Percentiles rank a stretch among this genome's conserved stretches.
phyloP scores from a whole-genome alignment of 2,329 filamentous ascomycete genomes.

The Camillea tinctor region DNA sequence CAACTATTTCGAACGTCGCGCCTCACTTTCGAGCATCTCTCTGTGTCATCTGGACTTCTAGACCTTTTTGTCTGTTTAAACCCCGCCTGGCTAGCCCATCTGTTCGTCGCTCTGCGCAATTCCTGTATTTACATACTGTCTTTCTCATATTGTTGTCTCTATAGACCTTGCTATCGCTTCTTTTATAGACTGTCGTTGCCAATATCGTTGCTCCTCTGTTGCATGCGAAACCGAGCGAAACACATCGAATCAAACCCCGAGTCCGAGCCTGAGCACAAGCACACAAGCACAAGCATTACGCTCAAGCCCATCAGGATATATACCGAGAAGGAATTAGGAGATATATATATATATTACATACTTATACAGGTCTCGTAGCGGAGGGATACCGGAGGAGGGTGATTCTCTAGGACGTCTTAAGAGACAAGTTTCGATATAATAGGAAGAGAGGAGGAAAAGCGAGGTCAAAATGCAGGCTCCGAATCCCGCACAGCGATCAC shows the following conservation, averaged over 20 bases:
- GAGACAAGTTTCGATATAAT: slow-evolving; percentile 14
- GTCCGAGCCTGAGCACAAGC: no score
- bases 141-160: slow-evolving; percentile 3
- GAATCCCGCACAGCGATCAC: slow-evolving; percentile 50
- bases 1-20: slow-evolving; percentile 33
- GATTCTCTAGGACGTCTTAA: not conserved
- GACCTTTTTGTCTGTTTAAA: no score
- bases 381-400: slow-evolving; percentile 4
- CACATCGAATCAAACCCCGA: not conserved
- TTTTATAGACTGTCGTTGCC: slow-evolving; percentile 8
- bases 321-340: slow-evolving; percentile 15
- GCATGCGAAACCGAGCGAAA: slow-evolving; percentile 10
- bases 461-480: slow-evolving; percentile 49
- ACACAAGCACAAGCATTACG: no score
- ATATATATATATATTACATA: no score
- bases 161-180: slow-evolving; percentile 12
- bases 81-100: slow-evolving; percentile 9
- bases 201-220: slow-evolving; percentile 5
- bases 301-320: slow-evolving; percentile 6
- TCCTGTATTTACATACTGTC: not conserved
- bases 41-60: slow-evolving; percentile 18
- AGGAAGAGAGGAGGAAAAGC: slow-evolving; percentile 13
- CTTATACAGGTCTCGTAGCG: slow-evolving; percentile 8
- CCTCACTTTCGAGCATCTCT: slow-evolving; percentile 17
- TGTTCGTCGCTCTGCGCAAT: slow-evolving; percentile 9